phyloP scores from a whole-genome alignment of 305 asterid species.

The Salvia sclarea region DNA sequence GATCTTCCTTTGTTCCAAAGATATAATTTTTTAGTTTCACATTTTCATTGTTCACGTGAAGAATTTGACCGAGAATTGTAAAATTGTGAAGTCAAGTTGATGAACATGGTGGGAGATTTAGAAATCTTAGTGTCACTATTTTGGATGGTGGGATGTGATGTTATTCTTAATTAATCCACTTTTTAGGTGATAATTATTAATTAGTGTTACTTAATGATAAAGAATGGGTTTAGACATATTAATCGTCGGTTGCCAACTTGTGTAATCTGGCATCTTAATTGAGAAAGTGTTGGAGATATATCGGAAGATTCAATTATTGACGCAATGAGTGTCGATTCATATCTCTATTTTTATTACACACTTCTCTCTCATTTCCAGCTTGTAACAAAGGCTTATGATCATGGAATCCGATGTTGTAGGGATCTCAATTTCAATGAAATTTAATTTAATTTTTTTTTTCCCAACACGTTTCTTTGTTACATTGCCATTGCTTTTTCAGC shows the following conservation, averaged over 20 bases:
- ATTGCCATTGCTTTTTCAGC: background rate
- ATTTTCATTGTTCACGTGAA: background rate
- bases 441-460: background rate
- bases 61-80: background rate
- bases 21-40: too few relatives aligned
- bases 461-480: background rate
- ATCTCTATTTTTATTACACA: background rate
- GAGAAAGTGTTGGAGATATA: constrained; percentile 23
- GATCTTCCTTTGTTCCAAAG: background rate
- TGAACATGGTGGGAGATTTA: background rate
- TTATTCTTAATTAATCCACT: background rate
- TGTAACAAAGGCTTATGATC: background rate
- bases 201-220: constrained; percentile 35
- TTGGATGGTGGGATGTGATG: constrained; percentile 23
- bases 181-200: constrained; percentile 2
- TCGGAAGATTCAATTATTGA: constrained; percentile 41
- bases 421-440: background rate
- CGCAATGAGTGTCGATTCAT: constrained; percentile 27
- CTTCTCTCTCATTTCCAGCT: constrained; percentile 21
- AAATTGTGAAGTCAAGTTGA: background rate
- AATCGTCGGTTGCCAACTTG: constrained; percentile 34
- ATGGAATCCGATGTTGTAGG: constrained; percentile 28
- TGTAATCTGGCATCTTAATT: constrained; percentile 28
- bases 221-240: constrained; percentile 31
- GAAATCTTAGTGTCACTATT: background rate